Base-by-base conservation (phyloP, 345 rosid genomes). In the Gossypium turneri region DNA sequence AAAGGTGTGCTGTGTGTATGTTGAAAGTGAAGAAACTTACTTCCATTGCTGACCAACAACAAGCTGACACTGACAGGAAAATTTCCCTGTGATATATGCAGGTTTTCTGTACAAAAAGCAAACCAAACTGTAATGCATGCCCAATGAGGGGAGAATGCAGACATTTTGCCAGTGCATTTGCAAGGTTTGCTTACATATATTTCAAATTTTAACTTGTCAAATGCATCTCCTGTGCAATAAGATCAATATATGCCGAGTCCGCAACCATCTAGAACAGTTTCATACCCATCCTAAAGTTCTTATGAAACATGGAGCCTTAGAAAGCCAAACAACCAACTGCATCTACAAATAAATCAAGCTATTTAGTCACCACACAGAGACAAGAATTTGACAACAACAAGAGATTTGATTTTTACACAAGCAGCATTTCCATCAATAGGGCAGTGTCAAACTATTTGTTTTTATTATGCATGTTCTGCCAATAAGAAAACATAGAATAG, bases 131-230 rank as follows among this genome's bases (percentile, higher is more conserved):
- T 81, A 95, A 95, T 65, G 93, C 97, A 27, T 95, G 99, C 76
- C 99, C 98, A 2, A 89, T 95, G 98, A 87, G 98, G 86, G 97
- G 94, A 77, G 99, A 93, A 76, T 95, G 99, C 82, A 89, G 98
- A 83, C 98, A 95, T 76, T 95, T 95, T 81, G 98, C 99, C 9
- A 95, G 99, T 85, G 99, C 97, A 47, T 95, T 93, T 85, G 98
- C 99, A 85, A 95, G 99, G 99, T 93, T 76, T 22, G 79, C 55
- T 56, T 75, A 41, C 56, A 48, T 27, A 67, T 55, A 51, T 75
- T 20, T 71, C 63, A 80, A 24, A 57, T 51, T 51, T 72, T 58
- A 53, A 67, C 48, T 52, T 72, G 27, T 66, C 45, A 69, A n/a
- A 19, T 60, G 27, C n/a, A 61, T 57, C 45, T 44, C 70, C 51